These are phyloP conservation scores for Leccinum subtestaceum DNA, from an alignment of 768 basidiomycete species.

Conservation along the genomic window DNA sequence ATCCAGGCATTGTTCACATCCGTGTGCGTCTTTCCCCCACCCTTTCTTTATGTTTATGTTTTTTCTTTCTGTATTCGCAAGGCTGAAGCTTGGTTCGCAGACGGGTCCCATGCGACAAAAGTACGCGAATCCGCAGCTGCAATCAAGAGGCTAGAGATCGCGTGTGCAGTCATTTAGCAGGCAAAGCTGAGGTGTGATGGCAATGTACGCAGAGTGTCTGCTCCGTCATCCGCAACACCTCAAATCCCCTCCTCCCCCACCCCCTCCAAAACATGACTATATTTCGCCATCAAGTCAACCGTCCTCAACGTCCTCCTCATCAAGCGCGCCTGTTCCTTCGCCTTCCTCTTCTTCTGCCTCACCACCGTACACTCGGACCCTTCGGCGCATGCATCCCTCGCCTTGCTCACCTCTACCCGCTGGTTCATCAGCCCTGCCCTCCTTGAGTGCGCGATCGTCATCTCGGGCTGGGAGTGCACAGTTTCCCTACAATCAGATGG, in stretches of 20 bases:
- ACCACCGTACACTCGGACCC: conserved; percentile 46
- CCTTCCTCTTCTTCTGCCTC: conserved; percentile 49
- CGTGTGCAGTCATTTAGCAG: too few species aligned
- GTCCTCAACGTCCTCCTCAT: too few species aligned
- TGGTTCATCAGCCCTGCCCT: conserved; percentile 90
- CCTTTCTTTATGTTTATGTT: neutral
- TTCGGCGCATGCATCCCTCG: conserved; percentile 58
- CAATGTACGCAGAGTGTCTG: conserved; percentile 49
- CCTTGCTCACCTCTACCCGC: conserved; percentile 71
- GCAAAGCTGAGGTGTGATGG: conserved; percentile 5
- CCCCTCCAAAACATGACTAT: conserved; percentile 43
- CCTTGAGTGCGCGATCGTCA: conserved; percentile 58
- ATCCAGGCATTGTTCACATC: too few species aligned
- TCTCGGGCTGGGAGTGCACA: conserved; percentile 76
- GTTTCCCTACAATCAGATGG: conserved; percentile 55
- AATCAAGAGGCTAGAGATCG: too few species aligned
- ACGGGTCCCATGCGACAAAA: too few species aligned
- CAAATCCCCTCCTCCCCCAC: conserved; percentile 63
- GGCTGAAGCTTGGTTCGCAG: neutral
- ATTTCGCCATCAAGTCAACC: too few species aligned
- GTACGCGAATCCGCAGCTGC: too few species aligned
- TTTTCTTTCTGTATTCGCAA: neutral
- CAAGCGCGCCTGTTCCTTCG: conserved; percentile 66
- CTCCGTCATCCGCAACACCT: conserved; percentile 79
- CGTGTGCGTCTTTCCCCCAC: neutral